Percentiles rank a stretch among this genome's conserved stretches.
These are phyloP conservation scores for Aspergillus saccharolyticus DNA, from an alignment of 495 filamentous ascomycete genomes.

Conservation along the genomic window DNA sequence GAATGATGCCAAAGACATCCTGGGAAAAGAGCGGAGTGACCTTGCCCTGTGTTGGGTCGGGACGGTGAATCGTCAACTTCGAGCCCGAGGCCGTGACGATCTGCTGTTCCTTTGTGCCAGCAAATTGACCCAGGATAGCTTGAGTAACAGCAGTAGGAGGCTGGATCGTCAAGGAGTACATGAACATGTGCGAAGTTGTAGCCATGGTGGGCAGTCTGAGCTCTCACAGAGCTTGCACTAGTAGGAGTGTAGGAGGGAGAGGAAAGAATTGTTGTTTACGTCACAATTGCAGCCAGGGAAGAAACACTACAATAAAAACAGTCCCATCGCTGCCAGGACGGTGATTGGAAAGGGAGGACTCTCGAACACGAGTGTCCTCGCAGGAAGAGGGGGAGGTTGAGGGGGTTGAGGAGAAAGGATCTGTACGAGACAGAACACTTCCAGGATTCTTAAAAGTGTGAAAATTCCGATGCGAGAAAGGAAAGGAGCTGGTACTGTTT, in stretches of 20 bases:
- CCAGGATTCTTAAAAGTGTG: conserved; percentile 15
- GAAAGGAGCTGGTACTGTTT: conserved; percentile 18
- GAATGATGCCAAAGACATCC: conserved; percentile 93
- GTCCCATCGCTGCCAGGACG: conserved; percentile 38
- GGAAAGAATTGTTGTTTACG: conserved; percentile 18
- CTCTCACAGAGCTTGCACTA: conserved; percentile 15
- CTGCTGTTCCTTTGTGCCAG: conserved; percentile 92
- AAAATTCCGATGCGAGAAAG: conserved; percentile 31
- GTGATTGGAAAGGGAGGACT: conserved; percentile 22
- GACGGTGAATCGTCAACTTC: conserved; percentile 78
- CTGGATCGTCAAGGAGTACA: conserved; percentile 94
- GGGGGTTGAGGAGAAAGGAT: conserved; percentile 6
- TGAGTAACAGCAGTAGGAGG: conserved; percentile 82
- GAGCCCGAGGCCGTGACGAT: conserved; percentile 93
- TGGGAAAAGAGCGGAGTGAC: conserved; percentile 80
- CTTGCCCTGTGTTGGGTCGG: conserved; percentile 79
- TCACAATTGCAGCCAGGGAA: conserved; percentile 33
- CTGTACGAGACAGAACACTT: conserved; percentile 8
- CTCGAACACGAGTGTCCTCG: conserved; percentile 26
- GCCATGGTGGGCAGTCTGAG: conserved; percentile 65
- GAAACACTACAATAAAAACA: conserved; percentile 29
- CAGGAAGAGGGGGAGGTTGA: conserved; percentile 6
- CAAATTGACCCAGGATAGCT: conserved; percentile 88
- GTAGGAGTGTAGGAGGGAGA: conserved; percentile 3
- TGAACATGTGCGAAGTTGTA: conserved; percentile 93